phyloP scores from a whole-genome alignment of 192 early-diverging fungal genomes.

The Glomus cerebriforme region DNA sequence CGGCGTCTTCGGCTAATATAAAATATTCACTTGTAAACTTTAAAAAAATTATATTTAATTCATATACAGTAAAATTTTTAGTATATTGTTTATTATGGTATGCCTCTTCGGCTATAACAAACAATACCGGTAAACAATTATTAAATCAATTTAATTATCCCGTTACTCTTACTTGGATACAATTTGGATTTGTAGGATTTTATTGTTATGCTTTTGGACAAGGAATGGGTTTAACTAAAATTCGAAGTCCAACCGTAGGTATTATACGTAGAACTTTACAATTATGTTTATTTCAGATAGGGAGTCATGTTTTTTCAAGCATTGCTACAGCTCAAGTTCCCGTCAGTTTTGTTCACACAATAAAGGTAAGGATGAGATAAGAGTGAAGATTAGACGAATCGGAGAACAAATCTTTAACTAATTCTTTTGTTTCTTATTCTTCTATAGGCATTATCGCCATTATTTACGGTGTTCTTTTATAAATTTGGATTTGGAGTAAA shows the following conservation, averaged over 20 bases:
- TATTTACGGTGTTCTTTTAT: constrained; percentile 85
- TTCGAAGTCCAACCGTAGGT: constrained; percentile 54
- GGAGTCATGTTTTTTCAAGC: constrained; percentile 80
- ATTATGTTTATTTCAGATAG: constrained; percentile 77
- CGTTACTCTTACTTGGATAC: constrained; percentile 80
- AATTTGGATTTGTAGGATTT: constrained; percentile 77
- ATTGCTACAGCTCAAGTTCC: constrained; percentile 78
- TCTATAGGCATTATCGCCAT: constrained; percentile 72
- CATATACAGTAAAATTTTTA: constrained; percentile 58
- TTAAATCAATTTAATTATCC: constrained; percentile 77
- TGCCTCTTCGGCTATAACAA: constrained; percentile 77
- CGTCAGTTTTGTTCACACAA: constrained; percentile 84
- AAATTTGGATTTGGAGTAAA: constrained; percentile 65
- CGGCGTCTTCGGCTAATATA: no score
- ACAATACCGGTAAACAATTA: constrained; percentile 82
- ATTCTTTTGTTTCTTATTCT: background rate
- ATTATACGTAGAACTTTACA: constrained; percentile 69
- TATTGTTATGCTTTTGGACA: constrained; percentile 56
- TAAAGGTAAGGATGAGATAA: constrained; percentile 66
- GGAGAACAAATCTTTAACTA: no score
- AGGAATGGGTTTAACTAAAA: constrained; percentile 49
- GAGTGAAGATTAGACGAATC: background rate
- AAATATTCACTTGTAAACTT: background rate
- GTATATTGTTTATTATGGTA: constrained; percentile 79
- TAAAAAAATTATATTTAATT: background rate